A percentile compares a stretch with the other conserved stretches of the same genome.
phyloP scores from a whole-genome alignment of 2,329 filamentous ascomycete genomes.

The Alternaria sp. region DNA sequence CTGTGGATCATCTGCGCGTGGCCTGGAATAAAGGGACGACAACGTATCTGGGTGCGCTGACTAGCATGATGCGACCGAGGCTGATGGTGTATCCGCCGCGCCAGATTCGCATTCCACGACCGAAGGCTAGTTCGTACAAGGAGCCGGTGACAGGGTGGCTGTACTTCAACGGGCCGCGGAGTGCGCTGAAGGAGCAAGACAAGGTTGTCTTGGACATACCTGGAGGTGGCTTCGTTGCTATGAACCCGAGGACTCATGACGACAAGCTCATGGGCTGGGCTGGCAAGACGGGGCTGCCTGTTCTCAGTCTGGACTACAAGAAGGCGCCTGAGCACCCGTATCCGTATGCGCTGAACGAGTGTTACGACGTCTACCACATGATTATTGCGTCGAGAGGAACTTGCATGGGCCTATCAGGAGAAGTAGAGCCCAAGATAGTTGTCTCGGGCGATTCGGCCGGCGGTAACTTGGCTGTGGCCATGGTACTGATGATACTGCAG shows the following conservation, averaged over 20 bases:
- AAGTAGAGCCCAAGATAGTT: slow-evolving; percentile 71
- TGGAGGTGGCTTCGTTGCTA: slow-evolving; percentile 94
- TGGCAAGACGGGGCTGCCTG: slow-evolving; percentile 83
- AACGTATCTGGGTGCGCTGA: slow-evolving; percentile 80
- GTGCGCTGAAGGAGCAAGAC: slow-evolving; percentile 76
- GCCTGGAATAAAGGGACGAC: slow-evolving; percentile 96
- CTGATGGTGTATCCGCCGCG: slow-evolving; percentile 83
- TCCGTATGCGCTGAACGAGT: slow-evolving; percentile 85
- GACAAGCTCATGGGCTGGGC: slow-evolving; percentile 95
- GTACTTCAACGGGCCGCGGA: slow-evolving; percentile 89
- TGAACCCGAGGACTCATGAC: slow-evolving; percentile 93
- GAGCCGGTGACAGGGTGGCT: slow-evolving; percentile 88
- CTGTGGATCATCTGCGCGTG: slow-evolving; percentile 87
- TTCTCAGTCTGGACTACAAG: slow-evolving; percentile 89
- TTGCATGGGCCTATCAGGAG: slow-evolving; percentile 77
- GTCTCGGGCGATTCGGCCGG: slow-evolving; percentile 83
- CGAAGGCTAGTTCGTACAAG: slow-evolving; percentile 78
- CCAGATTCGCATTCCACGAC: slow-evolving; percentile 83
- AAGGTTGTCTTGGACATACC: slow-evolving; percentile 88
- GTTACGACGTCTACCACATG: slow-evolving; percentile 82
- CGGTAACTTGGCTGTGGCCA: slow-evolving; percentile 80
- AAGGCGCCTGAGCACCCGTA: slow-evolving; percentile 88
- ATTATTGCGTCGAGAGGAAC: slow-evolving; percentile 75
- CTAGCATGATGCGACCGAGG: slow-evolving; percentile 76
- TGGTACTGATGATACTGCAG: slow-evolving; percentile 89